Evolutionary conservation across 2,329 filamentous ascomycete species (phyloP), one percentile per base, ranked within the genome.

Genomic region (Ophiostoma himal-ulmi): DNA sequence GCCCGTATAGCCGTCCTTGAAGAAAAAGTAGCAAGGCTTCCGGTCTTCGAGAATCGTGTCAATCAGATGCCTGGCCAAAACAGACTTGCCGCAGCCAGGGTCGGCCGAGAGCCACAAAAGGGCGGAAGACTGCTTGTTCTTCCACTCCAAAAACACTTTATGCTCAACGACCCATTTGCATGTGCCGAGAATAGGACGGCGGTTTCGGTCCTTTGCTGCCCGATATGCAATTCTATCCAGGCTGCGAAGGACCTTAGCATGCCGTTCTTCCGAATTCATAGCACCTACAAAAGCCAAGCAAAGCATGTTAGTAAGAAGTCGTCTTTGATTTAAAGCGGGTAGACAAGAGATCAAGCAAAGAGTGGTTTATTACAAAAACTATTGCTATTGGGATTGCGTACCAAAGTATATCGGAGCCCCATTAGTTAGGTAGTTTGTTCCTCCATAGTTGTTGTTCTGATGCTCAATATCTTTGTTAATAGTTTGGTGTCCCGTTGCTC

Each of bases 41-140:
- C 22, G 52, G 52, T 54, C 52, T 54, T n/a, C 52, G 13, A 54
- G 4, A 13, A 54, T n/a, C 20, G 52, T 11, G 52, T 54, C 52
- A 26, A 54, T 13, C 26, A 64, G 60, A 13, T 64, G 60, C 36
- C 60, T 34, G 17, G 60, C 60, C 60, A 64, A 36, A 17, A 64
- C 60, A 2, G 60, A 64, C 60, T 64, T 64, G 13, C 60, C 60
- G 17, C 60, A 64, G 30, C 60, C 60, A 64, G 60, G 60, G 60
- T 64, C 60, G 30, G 60, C 60, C 20, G 60, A 64, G 1, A 64
- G 60, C 60, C 60, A 64, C 13, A 36, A 30, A 64, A 64, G 60
- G 60, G 60, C 17, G 11, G 60, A 64, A 8, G 60, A 64, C 60
- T 34, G 60, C 60, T 34, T 36, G 60, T 64, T 36, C 60, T 20